Evolutionary conservation across 371 early-diverging fungal species (phyloP), one percentile per base, ranked within the genome.

Genomic region (Polyrhizophydium stewartii): DNA sequence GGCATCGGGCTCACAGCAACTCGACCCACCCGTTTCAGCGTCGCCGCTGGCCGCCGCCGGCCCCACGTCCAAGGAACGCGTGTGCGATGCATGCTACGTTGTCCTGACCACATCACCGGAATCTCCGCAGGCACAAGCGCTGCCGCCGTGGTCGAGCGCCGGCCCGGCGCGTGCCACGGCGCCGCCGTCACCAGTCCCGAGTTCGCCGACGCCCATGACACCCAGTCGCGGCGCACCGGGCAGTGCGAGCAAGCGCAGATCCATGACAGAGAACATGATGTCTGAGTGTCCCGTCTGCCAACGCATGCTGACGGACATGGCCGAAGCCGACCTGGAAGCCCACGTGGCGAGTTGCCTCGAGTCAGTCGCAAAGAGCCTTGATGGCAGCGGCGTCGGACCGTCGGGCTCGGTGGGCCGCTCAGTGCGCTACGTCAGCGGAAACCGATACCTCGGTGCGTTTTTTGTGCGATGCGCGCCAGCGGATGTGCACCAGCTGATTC

Each of bases 211-310:
- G n/a, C n/a, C n/a, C n/a, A n/a, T n/a, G n/a, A n/a, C n/a, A n/a
- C 40, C 40, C 40, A 40, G 40, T 19, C 40, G 40, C n/a, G n/a
- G n/a, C n/a, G n/a, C n/a, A n/a, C 40, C 19, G 40, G 19, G 40
- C 19, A 40, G 10, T 10, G 10, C 40, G 10, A 19, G 10, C 40
- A 40, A 50, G 9, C 51, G 51, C n/a, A 16, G 31, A 21, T 61
- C 49, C 25, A 51, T 59, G 53, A 38, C 61, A 17, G 71, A 71
- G 16, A 65, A 68, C 43, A 56, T 87, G 21, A 85, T 90, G 89
- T 73, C 76, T 13, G 90, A 88, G 47, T 93, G 94, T 62, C 94
- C 94, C 37, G 91, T 90, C 5, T 93, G 94, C 68, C 77, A 76
- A 24, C 63, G 58, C 16, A 32, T 60, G 16, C 62, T 89, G 38